Conservation (phyloP, 1,284 basidiomycete genomes). For the Termitomyces sp. region DNA sequence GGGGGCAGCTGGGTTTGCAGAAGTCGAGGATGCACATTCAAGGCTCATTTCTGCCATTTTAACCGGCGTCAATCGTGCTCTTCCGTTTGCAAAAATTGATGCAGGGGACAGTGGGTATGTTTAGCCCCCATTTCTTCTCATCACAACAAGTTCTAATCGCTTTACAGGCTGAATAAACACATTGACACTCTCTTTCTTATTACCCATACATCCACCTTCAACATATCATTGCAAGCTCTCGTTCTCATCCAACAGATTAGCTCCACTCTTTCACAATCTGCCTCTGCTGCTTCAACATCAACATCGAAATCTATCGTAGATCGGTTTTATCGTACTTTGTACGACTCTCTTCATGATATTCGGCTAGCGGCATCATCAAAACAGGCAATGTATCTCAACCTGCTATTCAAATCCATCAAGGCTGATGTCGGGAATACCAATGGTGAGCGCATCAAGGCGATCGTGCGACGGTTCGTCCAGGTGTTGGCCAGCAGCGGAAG, state of each 20-base stretch:
- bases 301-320: conserved; percentile 58
- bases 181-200: conserved; percentile 95
- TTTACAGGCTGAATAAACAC: conserved; percentile 72
- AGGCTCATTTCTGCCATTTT: conserved; percentile 88
- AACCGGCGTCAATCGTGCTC: conserved; percentile 91
- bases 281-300: conserved; percentile 32
- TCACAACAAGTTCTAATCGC: conserved; percentile 1
- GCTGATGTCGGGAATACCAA: conserved; percentile 49
- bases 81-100: conserved; percentile 84
- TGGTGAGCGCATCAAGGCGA: conserved; percentile 68
- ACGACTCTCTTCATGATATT: conserved; percentile 82
- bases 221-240: conserved; percentile 92
- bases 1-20: conserved; percentile 59
- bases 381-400: conserved; percentile 96
- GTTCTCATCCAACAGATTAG: conserved; percentile 88
- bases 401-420: conserved; percentile 92
- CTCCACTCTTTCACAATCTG: conserved; percentile 39
- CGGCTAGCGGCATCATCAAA: conserved; percentile 85
- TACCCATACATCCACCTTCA: conserved; percentile 93
- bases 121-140: background rate
- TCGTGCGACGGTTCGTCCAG: conserved; percentile 87
- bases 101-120: conserved; percentile 49
- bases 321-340: conserved; percentile 90
- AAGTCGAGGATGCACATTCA: conserved; percentile 78
- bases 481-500: conserved; percentile 64